Evolutionary conservation across 176 grass and related monocot genomes (phyloP), one percentile per base, ranked within the genome.

Genomic region (Bothriochloa decipiens): DNA sequence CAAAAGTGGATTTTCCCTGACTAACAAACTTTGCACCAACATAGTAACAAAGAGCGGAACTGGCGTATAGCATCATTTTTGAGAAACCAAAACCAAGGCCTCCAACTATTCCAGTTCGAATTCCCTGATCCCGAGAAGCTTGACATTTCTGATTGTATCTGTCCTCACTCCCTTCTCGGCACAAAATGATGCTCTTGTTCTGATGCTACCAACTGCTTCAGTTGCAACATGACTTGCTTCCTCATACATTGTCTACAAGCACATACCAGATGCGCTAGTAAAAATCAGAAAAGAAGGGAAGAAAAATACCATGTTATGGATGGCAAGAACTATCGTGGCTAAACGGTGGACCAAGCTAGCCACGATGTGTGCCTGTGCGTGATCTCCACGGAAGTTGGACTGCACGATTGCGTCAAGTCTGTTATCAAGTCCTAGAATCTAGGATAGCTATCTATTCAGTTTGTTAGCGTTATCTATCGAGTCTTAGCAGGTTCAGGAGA

Each of bases 181-280:
- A 36, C 92, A 92, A 77, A 92, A 97, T 16, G 94, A 97, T 58
- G 94, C 92, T 52, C 94, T 84, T 10, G 90, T 94, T 78, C 88
- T 91, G 45, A 97, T 97, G 58, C 90, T 85, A 86, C 90, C 82
- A 41, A 97, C 82, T 74, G 92, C 95, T 16, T 91, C 92, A 72
- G 82, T 89, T 60, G 92, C 92, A 37, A 97, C 78, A 80, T 94
- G 92, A 87, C 70, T 97, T 78, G 95, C 95, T 81, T 94, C 85
- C 80, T 97, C 95, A 52, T 97, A 97, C 88, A 75, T 80, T 3
- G 29, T 58, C 87, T 89, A 26, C 50, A 53, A 16, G 42, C 76
- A 79, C 26, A 84, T 45, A 12, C 41, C 13, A 14, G 45, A 28
- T 52, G 15, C 7, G 10, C 10, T 52, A 74, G 17, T 74, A 18